Base-by-base conservation (phyloP, 805 yeast genomes). In the Teunomyces tritomae region DNA sequence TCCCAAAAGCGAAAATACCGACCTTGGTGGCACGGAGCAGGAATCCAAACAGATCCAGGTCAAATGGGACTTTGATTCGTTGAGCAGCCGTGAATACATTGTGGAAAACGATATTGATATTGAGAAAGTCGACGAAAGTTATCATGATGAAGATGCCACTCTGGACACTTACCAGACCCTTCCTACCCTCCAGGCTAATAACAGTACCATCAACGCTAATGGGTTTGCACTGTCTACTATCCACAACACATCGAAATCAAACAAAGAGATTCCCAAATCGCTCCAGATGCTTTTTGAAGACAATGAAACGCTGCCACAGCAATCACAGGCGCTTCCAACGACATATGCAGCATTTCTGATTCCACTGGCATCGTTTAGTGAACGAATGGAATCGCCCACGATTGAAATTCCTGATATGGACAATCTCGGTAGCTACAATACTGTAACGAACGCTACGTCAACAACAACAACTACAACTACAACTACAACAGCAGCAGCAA, bases 1-100 rank as follows among this genome's bases (percentile, higher is more conserved):
- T 17, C 29, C 35, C 2, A 34, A 28, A 3, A 36, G 13, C 24
- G 28, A 27, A 10, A 13, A 26, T 5, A 28, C 10, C 24, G 43
- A 30, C 8, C n/a, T 27, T 8, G 17, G 13, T 2, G 28, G 24
- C 26, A 20, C 6, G 24, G 29, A 13, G 8, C 32, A 43, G 29
- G 36, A 17, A 9, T 8, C 28, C 32, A 48, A 48, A 26, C 65
- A 60, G 28, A 59, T 73, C 27, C 76, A 71, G 52, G 82, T 86
- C 17, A 84, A 85, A 61, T 89, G 96, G 97, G 96, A 89, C 67
- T 89, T 89, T 59, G 96, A 89, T 63, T 86, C 94, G 0, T 67
- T 88, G 46, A 84, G 86, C 58, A 79, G 86, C 36, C 76, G 82
- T 29, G 92, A 87, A 52, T 87, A 86, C 61, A 83, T 87, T 29